These are phyloP conservation scores for Epithemia pelagica DNA, from an alignment of 108 stramenopile species.

Conservation along the genomic window DNA sequence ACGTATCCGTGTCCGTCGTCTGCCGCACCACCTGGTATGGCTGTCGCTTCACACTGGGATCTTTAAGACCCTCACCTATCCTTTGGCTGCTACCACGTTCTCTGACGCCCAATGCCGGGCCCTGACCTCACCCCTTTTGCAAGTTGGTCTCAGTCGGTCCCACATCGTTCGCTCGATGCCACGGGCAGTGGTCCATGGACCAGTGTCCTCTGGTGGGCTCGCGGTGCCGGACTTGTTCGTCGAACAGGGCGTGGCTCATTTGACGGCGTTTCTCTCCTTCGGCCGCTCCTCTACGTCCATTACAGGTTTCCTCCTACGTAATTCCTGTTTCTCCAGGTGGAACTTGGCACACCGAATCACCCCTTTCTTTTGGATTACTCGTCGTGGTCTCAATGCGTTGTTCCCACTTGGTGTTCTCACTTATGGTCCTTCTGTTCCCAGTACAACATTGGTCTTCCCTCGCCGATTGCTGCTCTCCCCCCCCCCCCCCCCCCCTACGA, in stretches of 20 bases:
- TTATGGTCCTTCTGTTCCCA: too few relatives aligned
- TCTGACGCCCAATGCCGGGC: background rate
- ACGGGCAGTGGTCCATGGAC: background rate
- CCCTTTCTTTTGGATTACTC: too few relatives aligned
- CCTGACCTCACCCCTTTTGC: too few relatives aligned
- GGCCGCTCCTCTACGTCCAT: background rate
- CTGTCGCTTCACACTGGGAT: background rate
- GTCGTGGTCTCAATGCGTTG: too few relatives aligned
- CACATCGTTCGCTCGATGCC: background rate
- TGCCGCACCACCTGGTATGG: slow-evolving; percentile 2
- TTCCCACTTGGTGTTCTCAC: too few relatives aligned
- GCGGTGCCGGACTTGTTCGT: background rate
- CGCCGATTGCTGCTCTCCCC: too few relatives aligned
- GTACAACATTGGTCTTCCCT: too few relatives aligned
- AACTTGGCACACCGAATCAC: background rate
- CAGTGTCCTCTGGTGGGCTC: background rate
- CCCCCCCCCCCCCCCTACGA: too few relatives aligned
- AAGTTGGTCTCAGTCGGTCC: background rate
- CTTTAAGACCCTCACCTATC: background rate
- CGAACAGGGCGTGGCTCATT: background rate
- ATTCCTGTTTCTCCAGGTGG: background rate
- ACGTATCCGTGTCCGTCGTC: background rate
- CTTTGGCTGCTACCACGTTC: background rate
- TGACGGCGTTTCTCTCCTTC: background rate
- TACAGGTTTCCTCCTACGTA: background rate